phyloP scores from a whole-genome alignment of 1,139 yeast genomes.

The Blastobotrys serpentis region DNA sequence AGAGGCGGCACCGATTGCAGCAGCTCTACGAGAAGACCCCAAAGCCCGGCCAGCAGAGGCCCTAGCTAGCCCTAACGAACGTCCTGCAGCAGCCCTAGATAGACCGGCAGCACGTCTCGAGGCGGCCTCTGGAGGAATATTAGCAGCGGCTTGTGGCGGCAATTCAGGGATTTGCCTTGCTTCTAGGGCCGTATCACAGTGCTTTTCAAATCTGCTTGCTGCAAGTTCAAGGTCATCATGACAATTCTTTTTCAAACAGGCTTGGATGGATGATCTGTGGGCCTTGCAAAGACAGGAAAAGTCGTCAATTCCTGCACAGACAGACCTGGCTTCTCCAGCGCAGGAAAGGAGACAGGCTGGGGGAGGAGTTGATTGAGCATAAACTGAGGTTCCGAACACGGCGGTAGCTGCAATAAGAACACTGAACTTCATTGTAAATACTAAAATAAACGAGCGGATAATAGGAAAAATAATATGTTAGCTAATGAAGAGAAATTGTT shows the following conservation, averaged over 20 bases:
- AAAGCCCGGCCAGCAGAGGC: constrained; percentile 5
- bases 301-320: constrained; percentile 2
- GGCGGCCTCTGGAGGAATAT: constrained; percentile 1
- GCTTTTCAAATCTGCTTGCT: constrained; percentile 4
- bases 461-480: not conserved
- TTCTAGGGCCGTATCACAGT: not conserved
- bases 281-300: constrained; percentile 7
- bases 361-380: constrained; percentile 5
- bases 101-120: constrained; percentile 4
- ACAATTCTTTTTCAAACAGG: constrained; percentile 1
- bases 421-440: constrained; percentile 6
- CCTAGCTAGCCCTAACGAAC: not conserved
- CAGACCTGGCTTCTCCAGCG: not conserved
- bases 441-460: constrained; percentile 8
- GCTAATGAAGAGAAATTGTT: not conserved
- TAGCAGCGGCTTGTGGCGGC: not conserved
- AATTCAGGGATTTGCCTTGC: constrained; percentile 1
- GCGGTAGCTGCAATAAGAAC: not conserved
- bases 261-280: constrained; percentile 3
- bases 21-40: not conserved
- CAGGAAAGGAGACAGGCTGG: constrained; percentile 5
- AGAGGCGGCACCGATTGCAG: not conserved
- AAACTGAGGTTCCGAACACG: not conserved
- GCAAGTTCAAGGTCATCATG: not conserved
- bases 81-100: constrained; percentile 6